These are phyloP conservation scores for Mortierella antarctica DNA, from an alignment of 192 early-diverging fungal genomes.

Conservation along the genomic window DNA sequence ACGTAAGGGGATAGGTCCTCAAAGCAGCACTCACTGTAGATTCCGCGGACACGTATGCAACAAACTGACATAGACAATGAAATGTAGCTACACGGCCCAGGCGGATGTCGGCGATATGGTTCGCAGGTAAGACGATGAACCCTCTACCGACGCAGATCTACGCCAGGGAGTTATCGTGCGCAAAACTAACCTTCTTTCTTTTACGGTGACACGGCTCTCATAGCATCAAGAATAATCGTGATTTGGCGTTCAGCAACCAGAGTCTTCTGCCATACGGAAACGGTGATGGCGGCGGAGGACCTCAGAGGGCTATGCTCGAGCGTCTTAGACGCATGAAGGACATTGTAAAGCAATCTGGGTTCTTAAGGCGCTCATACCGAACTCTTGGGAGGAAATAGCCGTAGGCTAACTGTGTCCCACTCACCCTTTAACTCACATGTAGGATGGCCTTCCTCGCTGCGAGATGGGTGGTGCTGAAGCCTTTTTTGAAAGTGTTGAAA, in stretches of 20 bases:
- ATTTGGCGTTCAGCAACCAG: constrained; percentile 86
- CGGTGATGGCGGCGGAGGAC: constrained; percentile 97
- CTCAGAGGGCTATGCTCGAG: constrained; percentile 85
- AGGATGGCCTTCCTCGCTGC: constrained; percentile 82
- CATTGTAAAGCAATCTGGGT: constrained; percentile 55
- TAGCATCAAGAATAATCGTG: constrained; percentile 89
- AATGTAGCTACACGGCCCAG: constrained; percentile 38
- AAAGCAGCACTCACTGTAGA: no score
- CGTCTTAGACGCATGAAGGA: constrained; percentile 78
- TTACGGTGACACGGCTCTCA: not conserved
- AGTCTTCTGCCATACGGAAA: constrained; percentile 93
- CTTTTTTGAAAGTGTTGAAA: constrained; percentile 88
- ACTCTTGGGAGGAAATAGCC: no score
- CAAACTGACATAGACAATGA: not conserved
- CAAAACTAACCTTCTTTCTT: not conserved
- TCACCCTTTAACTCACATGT: not conserved
- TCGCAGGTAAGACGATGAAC: constrained; percentile 28
- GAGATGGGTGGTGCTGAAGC: constrained; percentile 79
- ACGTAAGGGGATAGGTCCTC: constrained; percentile 61
- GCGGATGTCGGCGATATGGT: constrained; percentile 47
- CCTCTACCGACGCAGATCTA: not conserved
- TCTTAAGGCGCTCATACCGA: no score
- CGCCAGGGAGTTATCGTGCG: not conserved
- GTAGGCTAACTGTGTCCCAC: no score
- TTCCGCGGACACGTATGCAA: not conserved